phyloP scores from a whole-genome alignment of 164 flowering plant genomes.

The Magnolia sinica region DNA sequence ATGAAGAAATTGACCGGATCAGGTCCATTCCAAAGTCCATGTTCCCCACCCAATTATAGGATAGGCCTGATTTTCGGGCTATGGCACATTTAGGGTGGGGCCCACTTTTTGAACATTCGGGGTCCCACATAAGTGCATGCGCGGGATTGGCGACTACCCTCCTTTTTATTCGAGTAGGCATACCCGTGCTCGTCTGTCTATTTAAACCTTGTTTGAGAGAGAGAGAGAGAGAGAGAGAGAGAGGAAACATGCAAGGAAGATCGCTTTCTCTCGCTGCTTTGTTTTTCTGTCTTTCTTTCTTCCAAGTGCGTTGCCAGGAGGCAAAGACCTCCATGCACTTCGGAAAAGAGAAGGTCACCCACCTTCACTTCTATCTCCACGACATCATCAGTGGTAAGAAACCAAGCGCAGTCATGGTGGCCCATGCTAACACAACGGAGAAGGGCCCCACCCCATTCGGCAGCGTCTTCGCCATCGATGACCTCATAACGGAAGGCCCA shows the following conservation, averaged over 20 bases:
- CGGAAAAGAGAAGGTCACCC: constrained; percentile 32
- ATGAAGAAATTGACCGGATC: too few relatives aligned
- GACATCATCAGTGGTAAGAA: constrained; percentile 50
- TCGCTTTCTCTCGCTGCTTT: neutral
- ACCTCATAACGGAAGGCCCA: constrained; percentile 35
- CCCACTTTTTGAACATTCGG: neutral
- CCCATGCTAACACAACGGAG: constrained; percentile 16
- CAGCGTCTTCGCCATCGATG: constrained; percentile 26
- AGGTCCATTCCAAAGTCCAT: neutral
- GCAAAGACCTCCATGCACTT: neutral
- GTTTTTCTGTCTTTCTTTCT: neutral
- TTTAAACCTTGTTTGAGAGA: neutral
- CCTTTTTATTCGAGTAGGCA: neutral
- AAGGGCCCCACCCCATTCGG: constrained; percentile 26
- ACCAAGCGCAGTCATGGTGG: constrained; percentile 33
- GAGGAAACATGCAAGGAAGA: constrained; percentile 5
- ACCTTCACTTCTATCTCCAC: constrained; percentile 57
- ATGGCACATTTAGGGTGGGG: neutral
- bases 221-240: constrained; percentile 4
- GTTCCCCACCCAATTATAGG: neutral
- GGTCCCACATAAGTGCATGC: too few relatives aligned
- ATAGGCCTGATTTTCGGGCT: neutral
- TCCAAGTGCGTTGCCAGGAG: neutral
- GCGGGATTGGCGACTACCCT: neutral
- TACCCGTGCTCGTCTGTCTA: neutral